A percentile compares a stretch with the other conserved stretches of the same genome.
Evolutionary conservation across 1,139 yeast genomes (phyloP).

Genomic region (Taphrina confusa): DNA sequence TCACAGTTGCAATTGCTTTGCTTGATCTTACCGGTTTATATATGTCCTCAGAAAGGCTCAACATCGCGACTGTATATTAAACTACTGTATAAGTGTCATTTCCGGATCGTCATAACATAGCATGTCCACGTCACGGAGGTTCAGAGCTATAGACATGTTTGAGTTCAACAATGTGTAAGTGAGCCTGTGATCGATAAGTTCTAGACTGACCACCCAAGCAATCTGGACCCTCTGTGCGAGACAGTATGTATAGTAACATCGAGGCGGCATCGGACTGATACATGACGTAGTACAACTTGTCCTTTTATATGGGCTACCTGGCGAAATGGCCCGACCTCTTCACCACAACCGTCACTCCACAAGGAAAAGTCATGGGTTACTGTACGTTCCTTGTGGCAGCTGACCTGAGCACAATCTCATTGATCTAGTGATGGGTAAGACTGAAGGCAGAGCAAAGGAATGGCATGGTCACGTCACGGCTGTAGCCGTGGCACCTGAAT

Average conservation of each 20-base stretch:
- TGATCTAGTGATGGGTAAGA: conserved; percentile 77
- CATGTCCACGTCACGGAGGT: conserved; percentile 37
- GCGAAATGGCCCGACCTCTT: conserved; percentile 85
- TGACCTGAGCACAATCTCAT: background rate
- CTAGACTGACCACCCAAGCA: conserved; percentile 21
- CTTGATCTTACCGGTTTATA: too few relatives aligned
- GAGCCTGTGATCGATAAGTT: too few relatives aligned
- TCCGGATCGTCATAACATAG: background rate
- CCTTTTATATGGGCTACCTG: conserved; percentile 80
- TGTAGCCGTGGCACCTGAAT: conserved; percentile 81
- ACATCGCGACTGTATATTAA: too few relatives aligned
- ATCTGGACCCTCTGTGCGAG: conserved; percentile 38
- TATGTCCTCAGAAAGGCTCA: too few relatives aligned
- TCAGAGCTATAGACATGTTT: conserved; percentile 38
- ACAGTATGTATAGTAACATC: conserved; percentile 35
- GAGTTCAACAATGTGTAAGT: conserved; percentile 37
- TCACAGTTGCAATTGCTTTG: too few relatives aligned
- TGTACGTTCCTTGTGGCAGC: background rate
- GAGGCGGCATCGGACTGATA: too few relatives aligned
- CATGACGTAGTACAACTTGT: conserved; percentile 66
- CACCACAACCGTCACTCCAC: conserved; percentile 37
- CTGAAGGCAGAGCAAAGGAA: conserved; percentile 79
- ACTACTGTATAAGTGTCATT: too few relatives aligned
- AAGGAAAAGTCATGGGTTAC: conserved; percentile 31
- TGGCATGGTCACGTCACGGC: conserved; percentile 99